phyloP scores from a whole-genome alignment of 495 filamentous ascomycete species.

The Xylaria venustula region DNA sequence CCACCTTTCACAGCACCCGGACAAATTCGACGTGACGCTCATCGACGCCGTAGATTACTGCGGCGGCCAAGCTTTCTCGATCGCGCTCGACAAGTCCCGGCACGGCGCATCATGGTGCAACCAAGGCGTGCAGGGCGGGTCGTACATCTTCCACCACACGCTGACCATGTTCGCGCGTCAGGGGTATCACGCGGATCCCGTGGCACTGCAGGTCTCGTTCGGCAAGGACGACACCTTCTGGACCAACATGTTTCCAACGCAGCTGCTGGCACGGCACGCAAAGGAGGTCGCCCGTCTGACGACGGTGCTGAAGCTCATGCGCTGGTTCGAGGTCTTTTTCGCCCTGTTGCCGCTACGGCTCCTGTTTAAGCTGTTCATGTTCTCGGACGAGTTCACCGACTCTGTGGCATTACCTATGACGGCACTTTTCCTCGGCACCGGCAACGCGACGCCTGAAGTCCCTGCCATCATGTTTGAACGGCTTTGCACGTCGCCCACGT shows the following conservation, averaged over 20 bases:
- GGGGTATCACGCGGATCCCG: constrained; percentile 63
- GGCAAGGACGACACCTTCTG: constrained; percentile 77
- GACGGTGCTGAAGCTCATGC: constrained; percentile 57
- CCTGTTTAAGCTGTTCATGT: constrained; percentile 67
- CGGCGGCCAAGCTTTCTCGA: constrained; percentile 82
- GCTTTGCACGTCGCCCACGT: constrained; percentile 69
- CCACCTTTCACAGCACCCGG: constrained; percentile 69
- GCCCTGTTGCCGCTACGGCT: constrained; percentile 70
- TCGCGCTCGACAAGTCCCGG: constrained; percentile 63
- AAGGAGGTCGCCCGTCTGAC: constrained; percentile 65
- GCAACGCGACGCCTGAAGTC: constrained; percentile 77
- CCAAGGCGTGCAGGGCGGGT: constrained; percentile 82
- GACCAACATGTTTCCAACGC: constrained; percentile 77
- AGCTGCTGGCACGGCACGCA: constrained; percentile 60
- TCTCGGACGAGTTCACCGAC: constrained; percentile 72
- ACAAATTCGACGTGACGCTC: constrained; percentile 71
- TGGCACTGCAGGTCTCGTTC: constrained; percentile 78
- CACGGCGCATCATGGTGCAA: constrained; percentile 77
- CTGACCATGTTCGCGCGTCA: constrained; percentile 74
- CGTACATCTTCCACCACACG: constrained; percentile 77
- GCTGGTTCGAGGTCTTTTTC: constrained; percentile 68
- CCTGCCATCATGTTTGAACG: constrained; percentile 72
- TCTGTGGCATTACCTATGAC: constrained; percentile 70
- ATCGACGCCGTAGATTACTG: constrained; percentile 66
- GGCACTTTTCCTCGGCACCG: constrained; percentile 76